Conservation (phyloP, 2,329 filamentous ascomycete genomes). For the Arthroderma sp. region DNA sequence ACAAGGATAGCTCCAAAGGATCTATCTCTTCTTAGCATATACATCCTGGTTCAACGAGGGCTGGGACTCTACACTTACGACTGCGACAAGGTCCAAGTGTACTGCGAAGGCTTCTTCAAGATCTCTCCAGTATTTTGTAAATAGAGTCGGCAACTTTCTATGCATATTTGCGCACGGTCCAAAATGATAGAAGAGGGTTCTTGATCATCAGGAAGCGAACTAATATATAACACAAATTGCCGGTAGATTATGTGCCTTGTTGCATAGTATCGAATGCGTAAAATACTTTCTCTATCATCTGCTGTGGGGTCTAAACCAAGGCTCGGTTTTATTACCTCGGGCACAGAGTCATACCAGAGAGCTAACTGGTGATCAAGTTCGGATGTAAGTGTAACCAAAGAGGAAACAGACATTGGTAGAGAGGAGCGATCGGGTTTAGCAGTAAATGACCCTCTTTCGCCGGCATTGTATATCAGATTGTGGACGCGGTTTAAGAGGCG, state of each 20-base stretch:
- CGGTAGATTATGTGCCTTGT: slow-evolving; percentile 23
- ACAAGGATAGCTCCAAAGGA: slow-evolving; percentile 21
- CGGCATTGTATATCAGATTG: slow-evolving; percentile 19
- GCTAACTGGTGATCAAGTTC: slow-evolving; percentile 21
- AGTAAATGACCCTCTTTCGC: slow-evolving; percentile 14
- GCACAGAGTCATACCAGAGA: slow-evolving; percentile 21
- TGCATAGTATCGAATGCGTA: slow-evolving; percentile 23
- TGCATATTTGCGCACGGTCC: slow-evolving; percentile 19
- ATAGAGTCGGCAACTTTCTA: slow-evolving; percentile 21
- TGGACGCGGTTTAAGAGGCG: slow-evolving; percentile 23
- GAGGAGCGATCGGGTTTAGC: slow-evolving; percentile 10
- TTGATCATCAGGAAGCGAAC: slow-evolving; percentile 10
- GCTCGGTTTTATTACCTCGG: slow-evolving; percentile 17
- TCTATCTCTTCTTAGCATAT: slow-evolving; percentile 7
- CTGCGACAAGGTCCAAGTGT: slow-evolving; percentile 24
- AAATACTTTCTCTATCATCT: slow-evolving; percentile 15
- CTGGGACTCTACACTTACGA: slow-evolving; percentile 13
- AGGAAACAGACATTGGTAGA: slow-evolving; percentile 14
- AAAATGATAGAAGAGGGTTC: slow-evolving; percentile 13
- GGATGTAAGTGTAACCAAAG: slow-evolving; percentile 1
- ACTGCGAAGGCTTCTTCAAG: slow-evolving; percentile 18
- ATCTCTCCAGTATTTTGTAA: slow-evolving; percentile 17
- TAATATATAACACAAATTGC: slow-evolving; percentile 21
- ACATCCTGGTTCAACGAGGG: no score
- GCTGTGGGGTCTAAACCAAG: slow-evolving; percentile 12